Base-by-base conservation (phyloP, 495 filamentous ascomycete genomes). In the Hyaloscypha hepaticicola region DNA sequence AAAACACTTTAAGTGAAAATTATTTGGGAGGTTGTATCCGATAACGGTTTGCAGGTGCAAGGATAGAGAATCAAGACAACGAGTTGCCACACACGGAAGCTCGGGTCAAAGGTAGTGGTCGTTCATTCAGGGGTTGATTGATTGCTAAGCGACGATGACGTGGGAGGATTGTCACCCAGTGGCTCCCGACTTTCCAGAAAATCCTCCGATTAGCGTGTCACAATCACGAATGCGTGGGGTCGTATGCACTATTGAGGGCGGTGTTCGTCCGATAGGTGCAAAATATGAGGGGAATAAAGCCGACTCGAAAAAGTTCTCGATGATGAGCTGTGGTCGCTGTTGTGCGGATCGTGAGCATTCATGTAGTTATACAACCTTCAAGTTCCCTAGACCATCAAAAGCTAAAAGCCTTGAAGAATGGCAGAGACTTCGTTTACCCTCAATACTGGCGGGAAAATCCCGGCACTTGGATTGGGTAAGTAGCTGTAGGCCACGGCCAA, bases 391-490 rank as follows among this genome's bases (percentile, higher is more conserved):
- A 45, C 16, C 38, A 8, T 16, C 38, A 45, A 11, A 5, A 34
- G 19, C 3, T 45, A 4, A 45, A 14, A 19, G 6, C 38, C 3
- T 45, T 14, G 19, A 14, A 19, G 6, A 9, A 45, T 58, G 55
- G 31, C 24, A 55, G 72, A 72, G 62, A 76, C 78, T 50, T 73
- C 75, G 22, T 87, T 87, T 76, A 87, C 85, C 66, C 84, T 93
- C 69, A 93, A 92, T 80, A 92, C 82, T 41, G 89, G 88, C 59
- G 79, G 81, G 31, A 78, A 84, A 63, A 92, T 93, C 69, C 90
- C 90, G 28, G 88, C 90, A 33, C 68, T 93, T 14, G 90, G 89
- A 7, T 80, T 93, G 14, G 38, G 38, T 45, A 45, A 45, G 38
- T 34, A 19, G 1, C 19, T 45, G 6, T n/a, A 0, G 0, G 38